Percentiles rank a stretch among this genome's conserved stretches.
These are phyloP conservation scores for Malus asiatica DNA, from an alignment of 306 rosid genomes.

Conservation along the genomic window DNA sequence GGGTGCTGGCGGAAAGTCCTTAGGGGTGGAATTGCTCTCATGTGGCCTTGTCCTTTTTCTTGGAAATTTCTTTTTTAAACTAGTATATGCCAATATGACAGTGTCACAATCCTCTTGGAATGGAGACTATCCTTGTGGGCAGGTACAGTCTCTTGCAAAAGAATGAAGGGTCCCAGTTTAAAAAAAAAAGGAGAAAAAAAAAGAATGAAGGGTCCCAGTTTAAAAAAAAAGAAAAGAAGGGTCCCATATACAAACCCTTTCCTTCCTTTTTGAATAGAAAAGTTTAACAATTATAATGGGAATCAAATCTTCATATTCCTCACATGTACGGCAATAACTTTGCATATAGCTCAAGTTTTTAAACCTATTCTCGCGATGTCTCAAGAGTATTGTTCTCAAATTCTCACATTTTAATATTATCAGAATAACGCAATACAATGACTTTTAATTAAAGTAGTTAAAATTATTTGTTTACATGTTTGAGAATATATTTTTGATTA, in stretches of 20 bases:
- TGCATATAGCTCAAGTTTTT: too few species aligned
- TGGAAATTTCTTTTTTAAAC: not conserved
- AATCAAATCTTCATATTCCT: not conserved
- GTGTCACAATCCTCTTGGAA: not conserved
- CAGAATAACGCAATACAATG: too few species aligned
- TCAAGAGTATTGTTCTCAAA: too few species aligned
- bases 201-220: not conserved
- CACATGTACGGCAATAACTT: not conserved
- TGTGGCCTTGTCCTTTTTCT: not conserved
- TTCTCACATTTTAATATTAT: too few species aligned
- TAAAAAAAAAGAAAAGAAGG: not conserved
- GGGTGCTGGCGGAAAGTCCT: too few species aligned
- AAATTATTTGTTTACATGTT: too few species aligned
- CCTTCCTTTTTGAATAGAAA: not conserved
- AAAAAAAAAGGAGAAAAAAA: too few species aligned
- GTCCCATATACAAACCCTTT: not conserved
- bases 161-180: not conserved
- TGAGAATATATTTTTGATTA: too few species aligned
- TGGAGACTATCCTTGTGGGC: not conserved
- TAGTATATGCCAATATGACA: not conserved
- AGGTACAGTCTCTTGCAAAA: not conserved
- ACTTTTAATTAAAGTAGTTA: too few species aligned
- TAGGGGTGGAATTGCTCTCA: too few species aligned
- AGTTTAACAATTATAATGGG: not conserved
- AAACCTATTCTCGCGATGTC: too few species aligned